Base-by-base conservation (phyloP, 2,329 filamentous ascomycete genomes). In the Cytospora schulzeri region DNA sequence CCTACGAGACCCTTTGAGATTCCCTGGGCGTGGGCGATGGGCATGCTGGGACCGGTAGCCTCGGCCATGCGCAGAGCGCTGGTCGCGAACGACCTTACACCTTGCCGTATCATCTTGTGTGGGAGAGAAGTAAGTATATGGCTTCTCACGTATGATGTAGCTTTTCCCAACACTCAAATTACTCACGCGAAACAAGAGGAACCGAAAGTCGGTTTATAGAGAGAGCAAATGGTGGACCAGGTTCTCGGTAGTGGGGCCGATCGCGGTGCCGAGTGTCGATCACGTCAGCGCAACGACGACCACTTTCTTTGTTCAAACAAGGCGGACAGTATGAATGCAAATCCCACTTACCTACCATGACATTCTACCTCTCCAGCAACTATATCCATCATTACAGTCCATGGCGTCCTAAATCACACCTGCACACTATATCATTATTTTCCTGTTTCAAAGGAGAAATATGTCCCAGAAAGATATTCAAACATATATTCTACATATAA, bases 1-100 rank as follows among this genome's bases (percentile, higher is more conserved):
- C 91, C 92, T 62, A 92, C 88, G 70, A 97, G 83, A 55, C 92
- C 89, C 74, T 89, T 85, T 57, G 91, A 88, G 65, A 92, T 79
- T 63, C 91, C 90, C 76, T 97, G 93, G 33, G 91, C 91, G 73
- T 87, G 87, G 51, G 92, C 92, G 65, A 97, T 88, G 68, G 84
- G 84, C 67, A 94, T 81, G 31, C 88, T 88, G 73, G 91, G 87
- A 54, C 85, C 73, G 76, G 81, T 80, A 48, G 83, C 81, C 52
- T 76, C 75, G 52, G 73, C 78, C 69, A 79, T 77, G 65, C 86
- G 84, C 71, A 82, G 78, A 66, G 87, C 85, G 66, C 85, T 86
- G 26, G 85, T 86, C 63, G 86, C 83, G 71, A 95, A 89, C 67
- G 86, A 85, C 72, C 90, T 86, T 68, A 87, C 81, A 72, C 85